phyloP scores from a whole-genome alignment of 352 stramenopile species.

The Phytophthora ramorum region DNA sequence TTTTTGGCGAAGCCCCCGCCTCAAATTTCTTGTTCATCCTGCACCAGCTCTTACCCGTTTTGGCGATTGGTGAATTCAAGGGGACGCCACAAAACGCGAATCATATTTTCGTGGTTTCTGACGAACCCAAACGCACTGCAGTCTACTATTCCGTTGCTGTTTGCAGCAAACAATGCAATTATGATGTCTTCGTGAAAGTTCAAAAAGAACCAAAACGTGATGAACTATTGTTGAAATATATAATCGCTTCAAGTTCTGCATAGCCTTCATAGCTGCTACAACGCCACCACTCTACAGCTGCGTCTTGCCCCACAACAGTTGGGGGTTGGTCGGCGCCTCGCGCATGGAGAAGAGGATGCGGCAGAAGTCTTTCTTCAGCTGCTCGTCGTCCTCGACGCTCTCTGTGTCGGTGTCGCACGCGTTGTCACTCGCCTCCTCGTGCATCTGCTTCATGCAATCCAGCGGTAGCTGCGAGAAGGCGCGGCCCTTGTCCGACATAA shows the following conservation, averaged over 20 bases:
- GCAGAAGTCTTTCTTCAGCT: slow-evolving; percentile 9
- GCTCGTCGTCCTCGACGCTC: slow-evolving; percentile 20
- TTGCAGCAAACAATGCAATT: too few species aligned
- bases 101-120: not conserved
- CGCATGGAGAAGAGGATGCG: slow-evolving; percentile 16
- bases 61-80: not conserved
- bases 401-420: slow-evolving; percentile 26
- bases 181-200: too few species aligned
- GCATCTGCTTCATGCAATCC: slow-evolving; percentile 22
- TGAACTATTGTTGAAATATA: not conserved
- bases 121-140: too few species aligned
- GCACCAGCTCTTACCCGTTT: not conserved
- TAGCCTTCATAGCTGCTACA: not conserved
- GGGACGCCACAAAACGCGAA: not conserved
- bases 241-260: not conserved
- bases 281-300: not conserved
- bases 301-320: not conserved
- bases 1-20: not conserved
- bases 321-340: not conserved
- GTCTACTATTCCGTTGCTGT: too few species aligned
- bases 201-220: too few species aligned
- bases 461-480: slow-evolving; percentile 32
- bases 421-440: not conserved
- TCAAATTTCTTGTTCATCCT: not conserved
- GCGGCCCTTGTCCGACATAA: slow-evolving; percentile 1